These are phyloP conservation scores for Dittrichia graveolens DNA, from an alignment of 129 eudicot genomes.

Conservation along the genomic window DNA sequence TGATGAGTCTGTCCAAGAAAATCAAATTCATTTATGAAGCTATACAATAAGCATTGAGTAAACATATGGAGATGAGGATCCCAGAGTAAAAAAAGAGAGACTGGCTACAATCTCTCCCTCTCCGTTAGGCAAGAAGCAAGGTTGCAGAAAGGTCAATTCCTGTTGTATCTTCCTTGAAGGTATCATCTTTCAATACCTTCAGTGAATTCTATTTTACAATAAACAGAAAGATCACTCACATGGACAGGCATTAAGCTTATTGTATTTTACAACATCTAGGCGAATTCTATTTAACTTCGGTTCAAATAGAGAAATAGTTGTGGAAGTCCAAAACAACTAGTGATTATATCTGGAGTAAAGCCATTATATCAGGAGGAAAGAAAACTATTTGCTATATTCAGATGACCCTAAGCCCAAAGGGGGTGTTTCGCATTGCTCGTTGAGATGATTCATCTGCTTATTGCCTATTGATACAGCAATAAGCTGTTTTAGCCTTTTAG, in stretches of 20 bases:
- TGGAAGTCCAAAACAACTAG: conserved; percentile 12
- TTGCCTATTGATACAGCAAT: too few relatives aligned
- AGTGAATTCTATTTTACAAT: too few relatives aligned
- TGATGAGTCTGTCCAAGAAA: neutral
- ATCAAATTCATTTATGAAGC: neutral
- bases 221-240: conserved; percentile 5
- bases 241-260: neutral
- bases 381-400: neutral
- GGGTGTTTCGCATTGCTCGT: too few relatives aligned
- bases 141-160: neutral
- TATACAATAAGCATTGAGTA: neutral
- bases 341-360: neutral
- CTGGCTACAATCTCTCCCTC: neutral
- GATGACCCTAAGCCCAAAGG: neutral
- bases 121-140: conserved; percentile 10
- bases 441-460: too few relatives aligned
- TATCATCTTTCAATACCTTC: conserved; percentile 13
- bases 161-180: neutral
- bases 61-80: neutral
- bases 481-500: too few relatives aligned
- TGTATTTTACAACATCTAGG: conserved; percentile 5
- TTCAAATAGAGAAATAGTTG: neutral
- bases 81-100: neutral
- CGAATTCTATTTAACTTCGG: neutral
- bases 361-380: neutral